Evolutionary conservation across 2,329 filamentous ascomycete genomes (phyloP).

Genomic region (Dothideomycetes sp.): DNA sequence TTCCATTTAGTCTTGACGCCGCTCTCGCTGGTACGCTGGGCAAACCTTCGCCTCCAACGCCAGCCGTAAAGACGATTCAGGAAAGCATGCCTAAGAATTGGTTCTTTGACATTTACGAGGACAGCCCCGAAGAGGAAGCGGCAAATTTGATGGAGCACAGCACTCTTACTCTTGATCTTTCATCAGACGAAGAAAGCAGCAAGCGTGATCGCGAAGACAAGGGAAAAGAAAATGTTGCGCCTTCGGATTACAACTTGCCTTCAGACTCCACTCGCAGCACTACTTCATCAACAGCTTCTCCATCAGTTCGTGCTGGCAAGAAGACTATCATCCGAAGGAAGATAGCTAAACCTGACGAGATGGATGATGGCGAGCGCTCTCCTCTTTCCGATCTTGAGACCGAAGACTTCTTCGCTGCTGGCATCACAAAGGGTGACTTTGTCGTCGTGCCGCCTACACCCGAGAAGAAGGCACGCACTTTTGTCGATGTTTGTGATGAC

Average conservation of each 20-base stretch:
- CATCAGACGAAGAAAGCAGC: constrained; percentile 68
- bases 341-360: constrained; percentile 15
- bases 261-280: not conserved
- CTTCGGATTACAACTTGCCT: constrained; percentile 34
- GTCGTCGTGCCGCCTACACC: constrained; percentile 15
- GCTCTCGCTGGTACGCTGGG: constrained; percentile 65
- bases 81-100: constrained; percentile 51
- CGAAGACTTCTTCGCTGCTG: constrained; percentile 22
- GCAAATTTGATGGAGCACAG: constrained; percentile 89
- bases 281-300: not conserved
- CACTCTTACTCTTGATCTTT: constrained; percentile 77
- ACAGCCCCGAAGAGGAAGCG: constrained; percentile 80
- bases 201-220: constrained; percentile 45
- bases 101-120: constrained; percentile 93
- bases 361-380: constrained; percentile 23
- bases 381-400: constrained; percentile 25
- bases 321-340: constrained; percentile 18
- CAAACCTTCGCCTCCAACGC: constrained; percentile 19
- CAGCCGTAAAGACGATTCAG: constrained; percentile 41
- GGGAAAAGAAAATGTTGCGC: constrained; percentile 91
- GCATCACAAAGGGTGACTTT: constrained; percentile 19
- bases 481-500: not conserved
- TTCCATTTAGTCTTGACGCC: constrained; percentile 76
- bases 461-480: constrained; percentile 8
- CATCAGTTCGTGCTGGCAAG: constrained; percentile 1